phyloP scores from a whole-genome alignment of 1,139 yeast genomes.

The Geotrichum restrictum region DNA sequence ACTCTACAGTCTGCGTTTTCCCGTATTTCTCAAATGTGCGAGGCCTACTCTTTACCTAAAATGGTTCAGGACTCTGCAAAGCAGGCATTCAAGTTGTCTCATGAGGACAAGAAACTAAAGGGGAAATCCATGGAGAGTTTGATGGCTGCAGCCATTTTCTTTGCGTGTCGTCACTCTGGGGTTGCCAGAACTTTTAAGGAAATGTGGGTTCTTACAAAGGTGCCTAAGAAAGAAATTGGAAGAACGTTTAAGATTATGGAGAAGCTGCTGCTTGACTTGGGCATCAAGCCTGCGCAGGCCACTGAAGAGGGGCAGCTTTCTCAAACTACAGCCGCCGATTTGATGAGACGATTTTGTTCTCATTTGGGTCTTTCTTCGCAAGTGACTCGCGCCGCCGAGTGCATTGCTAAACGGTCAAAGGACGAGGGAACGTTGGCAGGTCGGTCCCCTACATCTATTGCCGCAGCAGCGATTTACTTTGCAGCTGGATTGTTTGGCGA shows the following conservation, averaged over 20 bases:
- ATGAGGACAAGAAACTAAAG: conserved; percentile 80
- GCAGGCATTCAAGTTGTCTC: conserved; percentile 88
- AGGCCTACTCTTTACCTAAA: conserved; percentile 89
- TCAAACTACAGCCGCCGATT: conserved; percentile 82
- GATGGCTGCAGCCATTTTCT: conserved; percentile 93
- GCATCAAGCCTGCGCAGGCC: conserved; percentile 34
- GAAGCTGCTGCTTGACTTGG: conserved; percentile 49
- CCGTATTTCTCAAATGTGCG: conserved; percentile 92
- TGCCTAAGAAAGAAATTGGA: conserved; percentile 91
- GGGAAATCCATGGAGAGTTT: conserved; percentile 92
- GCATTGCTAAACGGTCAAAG: conserved; percentile 82
- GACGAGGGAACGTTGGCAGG: conserved; percentile 95
- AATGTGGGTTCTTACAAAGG: conserved; percentile 91
- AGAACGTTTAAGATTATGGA: conserved; percentile 69
- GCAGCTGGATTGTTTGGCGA: conserved; percentile 78
- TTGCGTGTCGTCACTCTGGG: conserved; percentile 91
- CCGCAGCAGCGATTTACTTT: conserved; percentile 95
- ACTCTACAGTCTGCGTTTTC: conserved; percentile 87
- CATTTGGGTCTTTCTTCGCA: conserved; percentile 83
- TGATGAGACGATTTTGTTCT: conserved; percentile 92
- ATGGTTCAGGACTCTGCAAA: conserved; percentile 97
- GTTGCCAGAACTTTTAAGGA: conserved; percentile 96
- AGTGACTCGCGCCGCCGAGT: conserved; percentile 89
- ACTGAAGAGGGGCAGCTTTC: conserved; percentile 55
- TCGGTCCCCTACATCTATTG: conserved; percentile 93